Evolutionary conservation across 129 eudicot species (phyloP), one percentile per base, ranked within the genome.

Genomic region (Flaveria ramosissima): DNA sequence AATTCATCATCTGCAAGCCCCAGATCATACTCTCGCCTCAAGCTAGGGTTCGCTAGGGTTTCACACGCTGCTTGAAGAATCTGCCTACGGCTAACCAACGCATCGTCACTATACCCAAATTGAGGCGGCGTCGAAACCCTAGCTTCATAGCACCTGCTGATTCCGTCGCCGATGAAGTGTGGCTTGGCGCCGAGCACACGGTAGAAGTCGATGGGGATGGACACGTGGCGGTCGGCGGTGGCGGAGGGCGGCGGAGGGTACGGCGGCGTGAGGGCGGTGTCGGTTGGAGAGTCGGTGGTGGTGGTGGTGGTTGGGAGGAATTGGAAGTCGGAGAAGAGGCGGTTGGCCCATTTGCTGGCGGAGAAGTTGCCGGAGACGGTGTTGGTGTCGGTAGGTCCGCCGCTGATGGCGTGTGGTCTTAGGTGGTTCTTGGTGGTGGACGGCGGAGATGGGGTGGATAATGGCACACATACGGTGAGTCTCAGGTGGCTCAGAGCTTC

Each of bases 331-430:
- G 97, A 42, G 76, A 91, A 77, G 73, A 93, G 93, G 68, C 98
- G 98, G 70, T 93, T 87, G 63, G 98, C 98, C 98, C 97, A 93
- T 86, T 84, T 93, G 84, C 89, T 91, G 73, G 89, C 86, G 86
- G 91, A 83, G 86, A 83, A 84, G 84, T 51, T 84, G 51, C 63
- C 73, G 72, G 83, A 65, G 30, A 57, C 39, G 41, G 41, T 36
- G 41, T 72, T 67, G 62, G 16, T 83, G 56, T 19, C 74, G n/a
- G 61, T 78, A 12, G 86, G 74, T 59, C 82, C 88, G 71, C 85
- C 77, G 73, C 14, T 75, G 39, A 81, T 75, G 86, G 92, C 92
- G 70, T 20, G 60, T 55, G 73, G 83, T 73, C 64, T 79, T 3
- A 68, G 80, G 71, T 81, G 83, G 17, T 83, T 86, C 41, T 64